Evolutionary conservation across 2,329 filamentous ascomycete species (phyloP), one percentile per base, ranked within the genome.

Genomic region (Chrysoporthe austroafricana): DNA sequence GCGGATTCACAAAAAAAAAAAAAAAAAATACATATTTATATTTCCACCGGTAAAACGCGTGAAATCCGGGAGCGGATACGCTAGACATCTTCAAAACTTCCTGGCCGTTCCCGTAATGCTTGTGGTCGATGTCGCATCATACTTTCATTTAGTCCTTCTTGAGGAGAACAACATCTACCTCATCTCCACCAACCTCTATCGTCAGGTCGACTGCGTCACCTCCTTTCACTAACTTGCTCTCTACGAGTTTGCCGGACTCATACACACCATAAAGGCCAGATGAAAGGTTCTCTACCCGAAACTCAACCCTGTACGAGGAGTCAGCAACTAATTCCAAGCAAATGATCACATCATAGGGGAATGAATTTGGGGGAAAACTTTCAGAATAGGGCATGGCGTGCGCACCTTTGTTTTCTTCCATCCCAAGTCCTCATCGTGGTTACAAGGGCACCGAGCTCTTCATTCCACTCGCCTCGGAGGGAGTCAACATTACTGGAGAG

Each of bases 381-480:
- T 2, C 3, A n/a, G 16, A 8, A 21, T 3, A 13, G 21, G 3
- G 1, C 18, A 62, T 32, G 32, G 50, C 6, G 50, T 54, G 50
- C 64, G 11, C 56, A 66, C 58, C 58, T 56, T 59, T 46, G 56
- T 14, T 34, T 46, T 6, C 39, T 21, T 21, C 64, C 58, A 32
- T 62, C 39, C 64, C 64, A 66, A 18, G 58, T 66, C 14, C 64
- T 62, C 64, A 66, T 66, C 14, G 64, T 62, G 26, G 56, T 26
- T 34, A 18, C 32, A 26, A 66, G 60, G 1, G 58, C 64, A 36
- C 39, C 58, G 4, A 66, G 36, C 4, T 66, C 48, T 18, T 56
- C 58, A n/a, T 52, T 56, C 64, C 64, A 66, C n/a, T 56, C 58
- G 9, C 64, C 48, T 18, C 64, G 64, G 48, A 66, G 58, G 26